Evolutionary conservation across 192 early-diverging fungal species (phyloP), one percentile per base, ranked within the genome.

Genomic region (Podila horticola): DNA sequence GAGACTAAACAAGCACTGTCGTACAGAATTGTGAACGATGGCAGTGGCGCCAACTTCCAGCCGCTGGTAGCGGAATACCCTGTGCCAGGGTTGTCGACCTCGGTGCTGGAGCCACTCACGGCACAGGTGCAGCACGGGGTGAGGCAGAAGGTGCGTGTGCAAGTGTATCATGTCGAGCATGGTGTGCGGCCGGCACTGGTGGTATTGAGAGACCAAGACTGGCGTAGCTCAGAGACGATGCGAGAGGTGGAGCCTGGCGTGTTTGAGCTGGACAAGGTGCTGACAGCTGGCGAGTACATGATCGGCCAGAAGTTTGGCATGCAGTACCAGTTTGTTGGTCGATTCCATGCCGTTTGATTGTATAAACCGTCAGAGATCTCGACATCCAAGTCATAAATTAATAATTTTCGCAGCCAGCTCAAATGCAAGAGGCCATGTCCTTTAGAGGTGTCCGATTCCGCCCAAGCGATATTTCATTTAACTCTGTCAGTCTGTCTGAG

Each of bases 1-100:
- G 22, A 24, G n/a, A 0, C 4, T 3, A 6, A 38, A 3, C 30
- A 41, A 13, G 63, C 51, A 28, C 38, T 76, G 4, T 9, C 38
- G 31, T 76, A 70, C 74, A 33, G 30, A 34, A 36, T 76, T 36
- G 68, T 76, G 31, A 76, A 76, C 29, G 17, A 66, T 5, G 74
- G 74, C 5, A 66, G 45, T 0, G 74, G 74, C n/a, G 51, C 52
- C 22, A 76, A 76, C 34, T 34, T 48, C 41, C 62, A 61, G 49
- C 68, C 62, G 5, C n/a, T 76, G 45, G 65, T 76, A 57, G 0
- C 11, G 58, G 49, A 26, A 10, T 69, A 59, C 31, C 10, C 12
- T 4, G 30, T 38, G 0, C n/a, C 30, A 13, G 41, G 45, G 13
- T 76, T 76, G 24, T 30, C 19, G 55, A 55, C 33, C 30, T 76